Base-by-base conservation (phyloP, 768 basidiomycete genomes). In the Leucosporidium creatinivorum region DNA sequence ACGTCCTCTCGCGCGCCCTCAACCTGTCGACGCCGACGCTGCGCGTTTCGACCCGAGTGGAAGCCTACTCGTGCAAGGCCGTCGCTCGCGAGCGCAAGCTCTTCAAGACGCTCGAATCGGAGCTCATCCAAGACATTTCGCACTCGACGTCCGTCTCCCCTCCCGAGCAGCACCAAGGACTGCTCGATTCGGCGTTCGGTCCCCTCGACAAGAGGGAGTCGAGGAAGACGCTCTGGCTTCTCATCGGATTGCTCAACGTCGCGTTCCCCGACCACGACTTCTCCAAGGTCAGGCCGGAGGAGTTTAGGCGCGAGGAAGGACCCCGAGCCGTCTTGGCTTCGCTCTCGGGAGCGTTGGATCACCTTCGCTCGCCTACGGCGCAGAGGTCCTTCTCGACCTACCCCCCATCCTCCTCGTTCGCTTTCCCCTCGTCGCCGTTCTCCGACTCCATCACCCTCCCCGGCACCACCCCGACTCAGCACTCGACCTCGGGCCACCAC, bases 191-290 rank as follows among this genome's bases (percentile, higher is more conserved):
- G 67, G 86, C 91, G 0, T 98, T 98, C 74, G 93, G 93, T 3
- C 87, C 91, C 59, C 87, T 96, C 76, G 87, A 89, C 81, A 87
- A 89, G 75, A 87, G 86, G 84, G 56, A 87, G 61, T 62, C 88
- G 44, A 83, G 91, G 75, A 96, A 94, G 84, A 93, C 90, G 5
- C 87, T 96, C 65, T 96, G 93, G 81, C 86, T 93, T 59, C 88
- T 98, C 77, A 96, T 98, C 75, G 89, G 91, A 39, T 92, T 93
- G 4, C 87, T 99, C 75, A 99, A 99, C 81, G 85, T 91, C 75
- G 93, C 94, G 9, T 99, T 93, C 77, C 94, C 94, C 3, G 94
- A 98, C 83, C 85, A 97, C 80, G 93, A 97, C 76, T 99, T 98
- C 81, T 89, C 90, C 10, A 88, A 90, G 77, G 88, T 96, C 61